Evolutionary conservation across 495 filamentous ascomycete species (phyloP).

Genomic region (Aspergillus biplanus): DNA sequence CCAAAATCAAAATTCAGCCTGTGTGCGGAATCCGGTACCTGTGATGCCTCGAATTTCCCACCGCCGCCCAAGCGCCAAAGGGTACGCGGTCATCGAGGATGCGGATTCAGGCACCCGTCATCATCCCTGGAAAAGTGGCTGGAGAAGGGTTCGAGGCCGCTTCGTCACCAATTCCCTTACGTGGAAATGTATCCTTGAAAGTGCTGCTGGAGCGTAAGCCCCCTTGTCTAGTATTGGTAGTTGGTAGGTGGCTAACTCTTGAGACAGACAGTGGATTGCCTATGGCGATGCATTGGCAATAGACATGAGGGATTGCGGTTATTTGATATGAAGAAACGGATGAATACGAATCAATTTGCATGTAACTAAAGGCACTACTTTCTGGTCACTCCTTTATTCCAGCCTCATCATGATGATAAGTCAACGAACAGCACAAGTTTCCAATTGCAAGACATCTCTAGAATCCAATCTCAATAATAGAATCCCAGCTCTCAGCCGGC

Average conservation of each 20-base stretch:
- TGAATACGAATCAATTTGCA: not conserved
- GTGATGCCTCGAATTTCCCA: not conserved
- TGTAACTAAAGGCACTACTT: not conserved
- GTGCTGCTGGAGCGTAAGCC: not conserved
- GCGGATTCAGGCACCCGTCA: not conserved
- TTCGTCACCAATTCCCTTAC: not conserved
- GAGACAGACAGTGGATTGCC: not conserved
- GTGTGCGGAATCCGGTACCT: not conserved
- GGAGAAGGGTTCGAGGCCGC: not conserved
- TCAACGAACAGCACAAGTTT: not conserved
- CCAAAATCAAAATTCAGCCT: not conserved
- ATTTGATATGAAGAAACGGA: not conserved
- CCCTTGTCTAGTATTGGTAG: not conserved
- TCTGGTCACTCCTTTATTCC: not conserved
- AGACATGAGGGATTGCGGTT: not conserved
- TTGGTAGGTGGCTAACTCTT: not conserved
- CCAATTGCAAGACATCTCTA: not conserved
- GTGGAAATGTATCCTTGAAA: not conserved
- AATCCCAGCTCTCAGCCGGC: not conserved
- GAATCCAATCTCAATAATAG: slow-evolving; percentile 6
- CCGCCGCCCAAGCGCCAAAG: not conserved
- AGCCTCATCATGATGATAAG: not conserved
- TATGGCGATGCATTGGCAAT: not conserved
- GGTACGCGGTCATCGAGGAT: not conserved
- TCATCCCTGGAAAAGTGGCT: not conserved